These are phyloP conservation scores for Penicillium brevicompactum DNA, from an alignment of 2,329 filamentous ascomycete genomes.

Conservation along the genomic window DNA sequence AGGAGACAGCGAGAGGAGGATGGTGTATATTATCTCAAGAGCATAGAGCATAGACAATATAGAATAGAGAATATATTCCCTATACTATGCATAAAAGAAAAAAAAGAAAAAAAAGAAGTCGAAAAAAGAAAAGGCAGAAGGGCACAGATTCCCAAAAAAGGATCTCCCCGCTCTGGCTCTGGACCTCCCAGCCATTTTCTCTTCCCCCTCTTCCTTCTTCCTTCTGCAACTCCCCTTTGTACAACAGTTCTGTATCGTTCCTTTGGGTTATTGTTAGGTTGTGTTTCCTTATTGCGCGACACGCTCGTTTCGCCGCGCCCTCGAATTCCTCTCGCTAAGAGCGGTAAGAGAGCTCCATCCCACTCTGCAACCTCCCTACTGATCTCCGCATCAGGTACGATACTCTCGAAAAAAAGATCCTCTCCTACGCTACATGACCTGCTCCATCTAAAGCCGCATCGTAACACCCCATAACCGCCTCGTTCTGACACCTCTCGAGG, in stretches of 20 bases:
- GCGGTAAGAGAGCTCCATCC: slow-evolving; percentile 28
- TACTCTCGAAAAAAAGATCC: slow-evolving; percentile 4
- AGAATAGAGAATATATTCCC: too few relatives aligned
- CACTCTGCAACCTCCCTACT: slow-evolving; percentile 29
- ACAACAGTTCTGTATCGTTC: slow-evolving; percentile 26
- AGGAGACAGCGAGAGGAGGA: too few relatives aligned
- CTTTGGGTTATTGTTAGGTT: slow-evolving; percentile 19
- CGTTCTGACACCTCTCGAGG: slow-evolving; percentile 32
- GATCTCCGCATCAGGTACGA: slow-evolving; percentile 39
- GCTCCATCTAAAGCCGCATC: slow-evolving; percentile 10
- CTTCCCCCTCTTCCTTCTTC: slow-evolving; percentile 19
- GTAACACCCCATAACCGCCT: slow-evolving; percentile 10
- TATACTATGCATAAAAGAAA: background rate
- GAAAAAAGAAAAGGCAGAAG: slow-evolving; percentile 4
- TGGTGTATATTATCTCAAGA: too few relatives aligned
- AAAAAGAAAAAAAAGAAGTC: background rate
- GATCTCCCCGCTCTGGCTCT: slow-evolving; percentile 24
- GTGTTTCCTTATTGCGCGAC: slow-evolving; percentile 22
- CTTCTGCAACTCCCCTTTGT: slow-evolving; percentile 23
- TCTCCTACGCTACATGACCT: slow-evolving; percentile 23
- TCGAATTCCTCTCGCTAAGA: slow-evolving; percentile 15
- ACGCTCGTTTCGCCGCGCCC: slow-evolving; percentile 28
- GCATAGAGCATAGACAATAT: too few relatives aligned
- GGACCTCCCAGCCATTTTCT: slow-evolving; percentile 25
- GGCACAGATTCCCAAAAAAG: slow-evolving; percentile 9